A percentile compares a stretch with the other conserved stretches of the same genome.
These are phyloP conservation scores for Penicillium bialowiezense DNA, from an alignment of 495 filamentous ascomycete species.

Conservation along the genomic window DNA sequence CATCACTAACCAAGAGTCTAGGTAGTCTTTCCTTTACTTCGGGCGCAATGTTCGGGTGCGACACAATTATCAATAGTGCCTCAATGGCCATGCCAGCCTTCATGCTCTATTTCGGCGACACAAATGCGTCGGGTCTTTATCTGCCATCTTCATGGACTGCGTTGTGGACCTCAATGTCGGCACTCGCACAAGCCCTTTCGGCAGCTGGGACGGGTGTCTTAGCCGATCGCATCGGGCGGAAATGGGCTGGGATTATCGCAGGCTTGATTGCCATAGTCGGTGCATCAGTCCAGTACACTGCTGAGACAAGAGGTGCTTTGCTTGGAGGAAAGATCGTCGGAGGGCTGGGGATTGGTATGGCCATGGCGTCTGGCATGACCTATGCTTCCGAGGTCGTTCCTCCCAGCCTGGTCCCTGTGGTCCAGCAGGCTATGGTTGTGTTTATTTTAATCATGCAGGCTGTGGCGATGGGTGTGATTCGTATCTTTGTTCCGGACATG, in stretches of 20 bases:
- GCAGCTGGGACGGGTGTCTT: conserved; percentile 19
- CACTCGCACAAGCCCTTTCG: conserved; percentile 21
- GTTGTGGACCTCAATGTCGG: conserved; percentile 25
- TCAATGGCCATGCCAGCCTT: conserved; percentile 26
- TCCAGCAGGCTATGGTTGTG: conserved; percentile 24
- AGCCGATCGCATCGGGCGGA: conserved; percentile 23
- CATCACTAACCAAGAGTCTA: neutral
- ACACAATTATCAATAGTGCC: conserved; percentile 23
- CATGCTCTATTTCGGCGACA: conserved; percentile 23
- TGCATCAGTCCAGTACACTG: conserved; percentile 11
- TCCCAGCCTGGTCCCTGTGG: conserved; percentile 14
- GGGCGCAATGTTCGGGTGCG: conserved; percentile 9
- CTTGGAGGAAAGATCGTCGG: conserved; percentile 29
- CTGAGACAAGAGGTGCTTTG: conserved; percentile 17
- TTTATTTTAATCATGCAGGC: conserved; percentile 24
- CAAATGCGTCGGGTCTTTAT: conserved; percentile 13
- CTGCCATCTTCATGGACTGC: conserved; percentile 29
- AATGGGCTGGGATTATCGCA: conserved; percentile 12
- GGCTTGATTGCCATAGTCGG: conserved; percentile 8
- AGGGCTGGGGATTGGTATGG: conserved; percentile 18
- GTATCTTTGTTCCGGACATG: conserved; percentile 21
- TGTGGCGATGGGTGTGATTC: conserved; percentile 25
- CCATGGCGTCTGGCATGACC: conserved; percentile 22
- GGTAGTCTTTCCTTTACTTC: conserved; percentile 8
- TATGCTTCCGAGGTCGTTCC: conserved; percentile 27